Evolutionary conservation across 371 early-diverging fungal species (phyloP).

Genomic region (Mortierella sp.): DNA sequence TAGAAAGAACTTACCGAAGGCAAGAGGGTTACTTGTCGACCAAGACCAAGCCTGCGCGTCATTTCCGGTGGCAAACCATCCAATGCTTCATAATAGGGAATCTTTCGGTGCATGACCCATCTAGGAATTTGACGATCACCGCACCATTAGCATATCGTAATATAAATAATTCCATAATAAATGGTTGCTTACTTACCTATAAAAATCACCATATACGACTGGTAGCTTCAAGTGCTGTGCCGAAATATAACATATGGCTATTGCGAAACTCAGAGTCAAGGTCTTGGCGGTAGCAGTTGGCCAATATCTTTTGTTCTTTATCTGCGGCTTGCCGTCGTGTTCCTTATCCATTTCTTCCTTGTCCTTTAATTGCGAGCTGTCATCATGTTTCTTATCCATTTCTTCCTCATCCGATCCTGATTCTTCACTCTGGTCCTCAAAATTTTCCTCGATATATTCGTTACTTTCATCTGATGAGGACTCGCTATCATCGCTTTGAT

Average conservation of each 20-base stretch:
- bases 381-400: background rate
- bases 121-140: background rate
- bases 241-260: constrained; percentile 37
- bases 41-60: background rate
- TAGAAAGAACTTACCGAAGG: constrained; percentile 18
- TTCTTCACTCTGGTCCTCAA: background rate
- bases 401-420: background rate
- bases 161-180: background rate
- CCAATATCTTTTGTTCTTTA: background rate
- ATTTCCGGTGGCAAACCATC: constrained; percentile 23
- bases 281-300: background rate
- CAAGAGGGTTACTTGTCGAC: background rate
- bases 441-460: constrained; percentile 1
- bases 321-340: background rate
- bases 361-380: background rate
- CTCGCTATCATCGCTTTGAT: constrained; percentile 12
- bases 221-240: constrained; percentile 38
- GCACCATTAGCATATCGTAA: background rate
- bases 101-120: constrained; percentile 24
- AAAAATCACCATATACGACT: constrained; percentile 39
- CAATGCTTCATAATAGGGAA: constrained; percentile 24
- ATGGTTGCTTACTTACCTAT: constrained; percentile 14
- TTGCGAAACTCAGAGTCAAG: background rate
- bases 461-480: constrained; percentile 11
- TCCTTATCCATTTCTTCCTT: background rate